phyloP scores from a whole-genome alignment of 78 protist species.

The Tieghemostelium lacteum region DNA sequence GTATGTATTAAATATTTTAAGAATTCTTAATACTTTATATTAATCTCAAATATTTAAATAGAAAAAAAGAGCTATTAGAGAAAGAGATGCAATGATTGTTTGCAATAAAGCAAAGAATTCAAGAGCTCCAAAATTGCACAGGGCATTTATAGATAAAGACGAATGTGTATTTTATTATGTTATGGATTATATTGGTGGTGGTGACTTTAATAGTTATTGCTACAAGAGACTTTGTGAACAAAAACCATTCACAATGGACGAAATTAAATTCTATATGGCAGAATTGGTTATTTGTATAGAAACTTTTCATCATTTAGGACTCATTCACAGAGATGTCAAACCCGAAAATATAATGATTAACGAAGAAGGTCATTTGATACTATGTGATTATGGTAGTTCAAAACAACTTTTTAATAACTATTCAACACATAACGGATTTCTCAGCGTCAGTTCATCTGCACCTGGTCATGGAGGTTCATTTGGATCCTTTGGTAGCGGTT shows the following conservation, averaged over 20 bases:
- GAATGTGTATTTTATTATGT: conserved; percentile 44
- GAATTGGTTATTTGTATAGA: conserved; percentile 53
- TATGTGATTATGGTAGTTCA: conserved; percentile 93
- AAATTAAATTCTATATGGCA: conserved; percentile 63
- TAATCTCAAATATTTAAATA: neutral
- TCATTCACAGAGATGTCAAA: conserved; percentile 94
- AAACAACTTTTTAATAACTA: conserved; percentile 30
- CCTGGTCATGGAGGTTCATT: neutral
- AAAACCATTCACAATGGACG: conserved; percentile 33
- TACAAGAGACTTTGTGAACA: conserved; percentile 23
- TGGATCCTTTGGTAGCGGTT: neutral
- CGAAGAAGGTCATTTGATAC: conserved; percentile 84
- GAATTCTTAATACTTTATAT: neutral
- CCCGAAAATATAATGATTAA: conserved; percentile 89
- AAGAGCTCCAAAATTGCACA: conserved; percentile 52
- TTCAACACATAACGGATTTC: too few species aligned
- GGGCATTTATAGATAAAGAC: conserved; percentile 48
- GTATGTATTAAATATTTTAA: conserved; percentile 17
- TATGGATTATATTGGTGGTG: conserved; percentile 63
- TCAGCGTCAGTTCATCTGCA: neutral
- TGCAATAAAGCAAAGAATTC: conserved; percentile 21
- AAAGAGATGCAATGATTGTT: conserved; percentile 70
- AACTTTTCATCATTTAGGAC: conserved; percentile 87
- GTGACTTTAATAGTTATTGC: conserved; percentile 53
- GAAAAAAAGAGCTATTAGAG: conserved; percentile 76